A percentile compares a stretch with the other conserved stretches of the same genome.
These are phyloP conservation scores for Cryptococcus sp. DNA, from an alignment of 1,284 basidiomycete genomes.

Conservation along the genomic window DNA sequence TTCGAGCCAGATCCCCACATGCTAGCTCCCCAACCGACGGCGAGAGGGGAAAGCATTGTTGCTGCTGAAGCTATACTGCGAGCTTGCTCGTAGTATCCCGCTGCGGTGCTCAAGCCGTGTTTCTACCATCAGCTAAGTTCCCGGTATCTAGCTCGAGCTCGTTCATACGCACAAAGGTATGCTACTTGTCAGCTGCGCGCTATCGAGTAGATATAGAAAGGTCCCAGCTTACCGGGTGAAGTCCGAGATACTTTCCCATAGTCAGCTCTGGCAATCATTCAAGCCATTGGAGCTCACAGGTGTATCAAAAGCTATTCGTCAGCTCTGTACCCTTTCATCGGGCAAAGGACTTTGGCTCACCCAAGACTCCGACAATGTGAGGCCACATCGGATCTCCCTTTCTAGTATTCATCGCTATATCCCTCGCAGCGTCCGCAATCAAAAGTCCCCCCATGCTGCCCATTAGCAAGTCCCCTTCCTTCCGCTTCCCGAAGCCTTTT, in stretches of 20 bases:
- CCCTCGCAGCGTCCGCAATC: conserved; percentile 73
- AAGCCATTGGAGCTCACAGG: conserved; percentile 55
- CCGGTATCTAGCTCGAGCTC: not conserved
- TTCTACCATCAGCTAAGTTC: conserved; percentile 48
- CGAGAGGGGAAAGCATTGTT: conserved; percentile 56
- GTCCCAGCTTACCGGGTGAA: conserved; percentile 69
- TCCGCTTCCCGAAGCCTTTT: too few relatives aligned
- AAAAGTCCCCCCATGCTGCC: conserved; percentile 82
- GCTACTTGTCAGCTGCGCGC: conserved; percentile 18
- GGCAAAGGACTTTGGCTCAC: conserved; percentile 8
- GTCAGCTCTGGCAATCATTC: conserved; percentile 6
- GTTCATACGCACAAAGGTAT: conserved; percentile 30
- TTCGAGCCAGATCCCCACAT: conserved; percentile 33
- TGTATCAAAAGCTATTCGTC: conserved; percentile 72
- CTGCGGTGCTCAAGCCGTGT: conserved; percentile 70
- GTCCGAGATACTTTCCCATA: conserved; percentile 66
- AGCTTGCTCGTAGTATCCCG: conserved; percentile 65
- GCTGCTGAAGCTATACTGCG: conserved; percentile 51
- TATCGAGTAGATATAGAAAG: not conserved
- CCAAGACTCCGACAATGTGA: conserved; percentile 37
- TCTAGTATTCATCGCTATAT: conserved; percentile 54
- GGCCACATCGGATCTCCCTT: conserved; percentile 42
- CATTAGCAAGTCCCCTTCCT: not conserved
- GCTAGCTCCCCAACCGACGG: conserved; percentile 42
- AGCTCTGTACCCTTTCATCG: not conserved